Conservation (phyloP, 805 yeast genomes). For the Saturnispora halmiae region DNA sequence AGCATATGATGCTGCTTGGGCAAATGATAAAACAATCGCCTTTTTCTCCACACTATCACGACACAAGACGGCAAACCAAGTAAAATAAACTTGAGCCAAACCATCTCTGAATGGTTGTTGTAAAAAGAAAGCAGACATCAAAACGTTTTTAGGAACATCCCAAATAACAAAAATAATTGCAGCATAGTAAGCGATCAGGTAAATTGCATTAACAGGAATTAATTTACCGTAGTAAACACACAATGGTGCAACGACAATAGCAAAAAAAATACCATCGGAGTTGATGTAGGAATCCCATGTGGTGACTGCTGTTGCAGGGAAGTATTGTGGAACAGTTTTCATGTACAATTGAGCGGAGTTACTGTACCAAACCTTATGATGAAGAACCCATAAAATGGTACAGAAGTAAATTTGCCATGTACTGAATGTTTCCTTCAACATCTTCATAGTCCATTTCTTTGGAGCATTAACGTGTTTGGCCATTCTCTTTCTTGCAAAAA, state of each 20-base stretch:
- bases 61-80: conserved; percentile 19
- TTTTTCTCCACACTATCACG: conserved; percentile 19
- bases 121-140: conserved; percentile 39
- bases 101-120: conserved; percentile 13
- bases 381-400: conserved; percentile 18
- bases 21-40: conserved; percentile 16
- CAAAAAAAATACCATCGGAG: conserved; percentile 15
- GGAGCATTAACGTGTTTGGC: conserved; percentile 26
- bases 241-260: conserved; percentile 28
- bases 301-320: conserved; percentile 13
- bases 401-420: conserved; percentile 32
- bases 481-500: conserved; percentile 40
- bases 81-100: conserved; percentile 15
- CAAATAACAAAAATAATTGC: conserved; percentile 14
- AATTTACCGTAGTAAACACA: conserved; percentile 32
- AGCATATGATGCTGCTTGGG: conserved; percentile 16
- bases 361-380: conserved; percentile 30
- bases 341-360: conserved; percentile 23
- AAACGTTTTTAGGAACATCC: conserved; percentile 10
- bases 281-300: conserved; percentile 15
- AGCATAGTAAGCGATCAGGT: conserved; percentile 10
- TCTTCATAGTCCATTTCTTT: conserved; percentile 35
- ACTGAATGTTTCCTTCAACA: conserved; percentile 34
- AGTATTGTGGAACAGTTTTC: conserved; percentile 13
- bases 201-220: conserved; percentile 8